A percentile compares a stretch with the other conserved stretches of the same genome.
Conservation (phyloP, 2,329 filamentous ascomycete genomes). For the Cytospora schulzeri region DNA sequence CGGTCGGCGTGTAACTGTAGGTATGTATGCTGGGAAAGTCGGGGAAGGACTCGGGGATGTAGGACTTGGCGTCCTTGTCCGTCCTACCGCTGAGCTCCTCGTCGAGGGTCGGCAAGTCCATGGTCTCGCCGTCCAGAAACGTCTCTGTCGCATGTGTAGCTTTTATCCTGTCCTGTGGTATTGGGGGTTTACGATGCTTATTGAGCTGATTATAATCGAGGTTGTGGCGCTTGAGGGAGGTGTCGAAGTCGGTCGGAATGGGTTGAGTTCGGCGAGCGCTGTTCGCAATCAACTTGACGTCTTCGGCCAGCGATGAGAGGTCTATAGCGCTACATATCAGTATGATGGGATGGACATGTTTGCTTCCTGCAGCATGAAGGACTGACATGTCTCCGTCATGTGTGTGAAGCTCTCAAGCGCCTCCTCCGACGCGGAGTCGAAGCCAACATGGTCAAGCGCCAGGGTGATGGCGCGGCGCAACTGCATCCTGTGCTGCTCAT, state of each 20-base stretch:
- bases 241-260: slow-evolving; percentile 59
- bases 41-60: slow-evolving; percentile 62
- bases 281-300: slow-evolving; percentile 50
- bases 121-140: slow-evolving; percentile 42
- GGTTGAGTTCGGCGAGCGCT: slow-evolving; percentile 55
- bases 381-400: slow-evolving; percentile 60
- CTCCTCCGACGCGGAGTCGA: slow-evolving; percentile 55
- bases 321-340: slow-evolving; percentile 42
- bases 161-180: slow-evolving; percentile 43
- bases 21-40: slow-evolving; percentile 67
- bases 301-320: slow-evolving; percentile 49
- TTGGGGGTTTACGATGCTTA: slow-evolving; percentile 58
- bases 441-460: slow-evolving; percentile 60
- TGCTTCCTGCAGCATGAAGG: background rate
- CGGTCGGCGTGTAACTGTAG: slow-evolving; percentile 60
- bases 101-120: slow-evolving; percentile 50
- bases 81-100: slow-evolving; percentile 59
- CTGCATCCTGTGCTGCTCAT: slow-evolving; percentile 42
- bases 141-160: slow-evolving; percentile 41
- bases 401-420: slow-evolving; percentile 61
- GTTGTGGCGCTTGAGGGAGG: slow-evolving; percentile 54
- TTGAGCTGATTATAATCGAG: slow-evolving; percentile 54
- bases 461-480: slow-evolving; percentile 59
- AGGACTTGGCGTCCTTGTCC: slow-evolving; percentile 57
- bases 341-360: background rate